Base-by-base conservation (phyloP, 306 rosid species). In the Cicer arietinum region DNA sequence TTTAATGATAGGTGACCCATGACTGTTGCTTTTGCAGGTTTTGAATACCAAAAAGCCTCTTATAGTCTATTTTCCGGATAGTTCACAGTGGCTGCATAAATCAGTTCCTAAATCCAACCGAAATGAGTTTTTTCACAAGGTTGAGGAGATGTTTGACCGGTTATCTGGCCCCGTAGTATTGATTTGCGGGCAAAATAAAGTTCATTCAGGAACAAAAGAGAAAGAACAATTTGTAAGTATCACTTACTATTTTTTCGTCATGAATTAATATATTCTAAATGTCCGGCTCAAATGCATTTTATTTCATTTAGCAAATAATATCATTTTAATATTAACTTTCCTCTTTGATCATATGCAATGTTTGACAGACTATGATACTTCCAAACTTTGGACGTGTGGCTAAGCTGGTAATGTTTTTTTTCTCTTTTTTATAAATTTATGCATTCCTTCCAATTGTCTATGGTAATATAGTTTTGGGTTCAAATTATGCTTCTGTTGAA, bases 111-210 rank as follows among this genome's bases (percentile, higher is more conserved):
- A 92, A 86, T 89, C 96, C 50, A 80, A 80, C 67, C 85, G 89
- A 10, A 89, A 83, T 84, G 97, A 92, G 80, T 92, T 92, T 85
- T 85, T 92, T 56, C 73, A 46, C 7, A 92, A 85, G 84, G 92
- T 94, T 62, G 89, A 94, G 81, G 96, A 90, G 78, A 83, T 90
- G 77, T 94, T 94, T 83, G 89, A 92, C 64, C 77, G 42, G 76
- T 82, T 94, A 79, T 86, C 96, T 48, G 95, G 96, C 71, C 97
- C 99, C 10, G 67, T 90, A 82, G 90, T 94, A 81, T 80, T 94
- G 84, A 92, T 94, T 78, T 94, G 97, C 60, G 99, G 99, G 79
- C 95, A 94, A 86, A 91, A 89, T 87, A 94, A 86, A 88, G 77
- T 80, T 87, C 96, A 89, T 73, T 86, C 96, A 5, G 99, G 91